These are phyloP conservation scores for Wickerhamomyces ciferrii DNA, from an alignment of 805 yeast genomes.

Conservation along the genomic window DNA sequence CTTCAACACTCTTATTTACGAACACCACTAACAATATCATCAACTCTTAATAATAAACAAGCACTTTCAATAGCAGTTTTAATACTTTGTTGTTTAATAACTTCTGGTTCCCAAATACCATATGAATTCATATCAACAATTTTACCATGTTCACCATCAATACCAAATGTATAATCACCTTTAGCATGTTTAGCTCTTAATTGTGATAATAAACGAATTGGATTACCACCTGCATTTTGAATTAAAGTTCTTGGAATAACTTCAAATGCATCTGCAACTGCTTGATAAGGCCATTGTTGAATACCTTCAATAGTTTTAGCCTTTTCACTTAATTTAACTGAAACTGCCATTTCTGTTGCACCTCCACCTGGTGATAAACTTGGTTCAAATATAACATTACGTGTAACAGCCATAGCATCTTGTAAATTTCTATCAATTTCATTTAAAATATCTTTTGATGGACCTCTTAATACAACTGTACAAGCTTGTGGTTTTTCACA, in stretches of 20 bases:
- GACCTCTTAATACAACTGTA: slow-evolving; percentile 89
- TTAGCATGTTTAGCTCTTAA: slow-evolving; percentile 95
- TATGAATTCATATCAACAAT: slow-evolving; percentile 92
- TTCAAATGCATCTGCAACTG: slow-evolving; percentile 98
- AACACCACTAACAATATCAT: slow-evolving; percentile 95
- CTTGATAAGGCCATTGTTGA: slow-evolving; percentile 98
- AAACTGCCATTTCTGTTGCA: slow-evolving; percentile 98
- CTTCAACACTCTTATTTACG: slow-evolving; percentile 58
- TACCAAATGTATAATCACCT: slow-evolving; percentile 81
- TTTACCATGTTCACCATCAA: slow-evolving; percentile 93
- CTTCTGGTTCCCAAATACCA: slow-evolving; percentile 99
- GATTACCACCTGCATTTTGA: slow-evolving; percentile 97
- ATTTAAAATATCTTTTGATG: slow-evolving; percentile 92
- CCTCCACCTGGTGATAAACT: slow-evolving; percentile 98
- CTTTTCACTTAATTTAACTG: slow-evolving; percentile 81
- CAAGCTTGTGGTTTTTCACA: slow-evolving; percentile 90
- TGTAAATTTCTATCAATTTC: slow-evolving; percentile 96
- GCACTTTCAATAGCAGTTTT: slow-evolving; percentile 99
- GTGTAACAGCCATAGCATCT: slow-evolving; percentile 97
- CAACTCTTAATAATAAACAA: slow-evolving; percentile 88
- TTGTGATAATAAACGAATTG: slow-evolving; percentile 83
- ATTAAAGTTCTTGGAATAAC: slow-evolving; percentile 96
- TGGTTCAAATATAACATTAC: slow-evolving; percentile 94
- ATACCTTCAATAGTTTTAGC: slow-evolving; percentile 93
- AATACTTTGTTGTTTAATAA: slow-evolving; percentile 91